Percentiles rank a stretch among this genome's conserved stretches.
phyloP scores from a whole-genome alignment of 2,329 filamentous ascomycete genomes.

The Berkeleyomyces rouxiae region DNA sequence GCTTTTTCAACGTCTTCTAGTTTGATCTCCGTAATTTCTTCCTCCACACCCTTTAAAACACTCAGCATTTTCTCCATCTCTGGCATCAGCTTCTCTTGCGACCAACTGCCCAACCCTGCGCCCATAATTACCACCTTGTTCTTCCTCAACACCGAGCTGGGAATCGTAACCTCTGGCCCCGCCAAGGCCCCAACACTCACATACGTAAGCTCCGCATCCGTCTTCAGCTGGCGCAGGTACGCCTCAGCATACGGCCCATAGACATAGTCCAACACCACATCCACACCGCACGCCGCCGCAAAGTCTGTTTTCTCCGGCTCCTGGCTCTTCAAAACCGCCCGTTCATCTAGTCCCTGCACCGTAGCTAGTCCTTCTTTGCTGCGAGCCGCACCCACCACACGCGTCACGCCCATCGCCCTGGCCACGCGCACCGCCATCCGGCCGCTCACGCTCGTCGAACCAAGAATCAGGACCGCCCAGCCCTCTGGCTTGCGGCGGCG shows the following conservation, averaged over 20 bases:
- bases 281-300: conserved; percentile 24
- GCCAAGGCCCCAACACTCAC: conserved; percentile 35
- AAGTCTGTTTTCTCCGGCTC: background rate
- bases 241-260: conserved; percentile 30
- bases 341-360: conserved; percentile 17
- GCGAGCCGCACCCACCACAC: conserved; percentile 34
- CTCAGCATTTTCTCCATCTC: conserved; percentile 18
- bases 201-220: conserved; percentile 31
- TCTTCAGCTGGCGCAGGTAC: conserved; percentile 26
- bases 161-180: conserved; percentile 23
- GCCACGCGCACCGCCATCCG: conserved; percentile 32
- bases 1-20: conserved; percentile 18
- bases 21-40: conserved; percentile 16
- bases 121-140: conserved; percentile 33
- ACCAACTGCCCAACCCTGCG: conserved; percentile 29
- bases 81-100: conserved; percentile 17
- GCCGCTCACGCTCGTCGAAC: conserved; percentile 36
- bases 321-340: background rate
- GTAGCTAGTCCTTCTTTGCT: background rate
- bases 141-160: conserved; percentile 28
- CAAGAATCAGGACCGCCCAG: conserved; percentile 35
- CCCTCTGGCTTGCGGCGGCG: conserved; percentile 15
- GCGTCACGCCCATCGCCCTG: conserved; percentile 30
- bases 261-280: conserved; percentile 41
- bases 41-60: conserved; percentile 16